Evolutionary conservation across 192 early-diverging fungal genomes (phyloP).

Genomic region (Chytriomyces sp.): DNA sequence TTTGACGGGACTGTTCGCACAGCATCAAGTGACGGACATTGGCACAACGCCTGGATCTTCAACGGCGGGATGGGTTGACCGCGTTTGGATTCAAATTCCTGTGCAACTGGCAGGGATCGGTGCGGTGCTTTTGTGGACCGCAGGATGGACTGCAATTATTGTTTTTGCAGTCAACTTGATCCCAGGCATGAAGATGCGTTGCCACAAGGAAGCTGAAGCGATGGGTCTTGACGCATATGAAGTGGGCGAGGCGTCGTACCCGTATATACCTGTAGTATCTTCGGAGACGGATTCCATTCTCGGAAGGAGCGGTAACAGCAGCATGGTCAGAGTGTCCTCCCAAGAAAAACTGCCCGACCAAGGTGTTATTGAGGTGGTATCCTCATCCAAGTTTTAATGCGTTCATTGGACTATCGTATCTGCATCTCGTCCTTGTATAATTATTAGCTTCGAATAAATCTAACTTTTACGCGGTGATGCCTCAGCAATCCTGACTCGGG

Average conservation of each 20-base stretch:
- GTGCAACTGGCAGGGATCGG: conserved; percentile 75
- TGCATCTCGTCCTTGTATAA: too few species aligned
- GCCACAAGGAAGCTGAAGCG: conserved; percentile 65
- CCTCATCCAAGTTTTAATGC: too few species aligned
- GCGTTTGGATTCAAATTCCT: conserved; percentile 77
- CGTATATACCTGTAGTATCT: background rate
- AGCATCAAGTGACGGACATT: conserved; percentile 67
- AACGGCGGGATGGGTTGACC: conserved; percentile 77
- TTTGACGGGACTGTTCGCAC: conserved; percentile 86
- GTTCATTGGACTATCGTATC: too few species aligned
- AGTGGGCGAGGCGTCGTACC: conserved; percentile 78
- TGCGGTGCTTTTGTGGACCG: conserved; percentile 74
- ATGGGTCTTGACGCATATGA: conserved; percentile 80
- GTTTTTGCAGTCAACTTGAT: conserved; percentile 71
- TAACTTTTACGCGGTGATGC: too few species aligned
- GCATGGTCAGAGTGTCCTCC: too few species aligned
- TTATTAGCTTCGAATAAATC: too few species aligned
- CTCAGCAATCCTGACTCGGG: too few species aligned
- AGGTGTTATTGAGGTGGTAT: too few species aligned
- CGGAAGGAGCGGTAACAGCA: conserved; percentile 81
- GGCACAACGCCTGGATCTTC: conserved; percentile 48
- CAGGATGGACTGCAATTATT: conserved; percentile 75
- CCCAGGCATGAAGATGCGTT: conserved; percentile 68
- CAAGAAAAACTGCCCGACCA: too few species aligned
- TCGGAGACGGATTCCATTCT: background rate